These are phyloP conservation scores for Ramaria rubella DNA, from an alignment of 768 basidiomycete species.

Conservation along the genomic window DNA sequence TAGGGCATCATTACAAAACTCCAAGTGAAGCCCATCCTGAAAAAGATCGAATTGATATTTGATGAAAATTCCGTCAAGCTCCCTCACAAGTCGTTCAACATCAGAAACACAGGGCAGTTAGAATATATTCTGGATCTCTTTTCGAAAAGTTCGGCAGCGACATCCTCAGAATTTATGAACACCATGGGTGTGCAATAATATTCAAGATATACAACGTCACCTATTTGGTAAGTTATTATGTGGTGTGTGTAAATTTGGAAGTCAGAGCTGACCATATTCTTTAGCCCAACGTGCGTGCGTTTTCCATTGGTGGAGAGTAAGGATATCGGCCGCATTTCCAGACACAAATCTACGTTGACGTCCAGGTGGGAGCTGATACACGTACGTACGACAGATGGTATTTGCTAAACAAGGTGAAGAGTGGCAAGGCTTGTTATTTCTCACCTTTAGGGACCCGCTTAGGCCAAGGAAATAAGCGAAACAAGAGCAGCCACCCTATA, in stretches of 20 bases:
- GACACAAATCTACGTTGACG: slow-evolving; percentile 21
- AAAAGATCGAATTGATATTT: background rate
- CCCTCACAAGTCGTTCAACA: slow-evolving; percentile 7
- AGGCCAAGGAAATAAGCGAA: no score
- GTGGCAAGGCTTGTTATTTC: no score
- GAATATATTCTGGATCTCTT: slow-evolving; percentile 23
- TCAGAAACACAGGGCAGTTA: slow-evolving; percentile 17
- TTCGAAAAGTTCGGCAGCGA: slow-evolving; percentile 26
- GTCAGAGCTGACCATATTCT: slow-evolving; percentile 13
- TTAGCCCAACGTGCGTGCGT: slow-evolving; percentile 19
- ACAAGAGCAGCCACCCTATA: no score
- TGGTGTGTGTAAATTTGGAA: background rate
- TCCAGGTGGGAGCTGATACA: slow-evolving; percentile 22
- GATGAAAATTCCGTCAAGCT: background rate
- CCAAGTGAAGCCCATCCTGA: slow-evolving; percentile 36
- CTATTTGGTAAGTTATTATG: slow-evolving; percentile 1
- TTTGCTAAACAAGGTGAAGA: no score
- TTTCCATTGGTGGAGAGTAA: slow-evolving; percentile 16
- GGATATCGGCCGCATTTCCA: slow-evolving; percentile 22
- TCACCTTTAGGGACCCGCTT: no score
- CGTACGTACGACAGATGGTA: no score
- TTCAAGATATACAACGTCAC: slow-evolving; percentile 8
- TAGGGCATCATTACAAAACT: slow-evolving; percentile 31
- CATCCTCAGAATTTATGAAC: slow-evolving; percentile 22
- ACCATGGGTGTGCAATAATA: background rate